Evolutionary conservation across 2,329 filamentous ascomycete species (phyloP), one percentile per base, ranked within the genome.

Genomic region (Trichophyton benhamiae): DNA sequence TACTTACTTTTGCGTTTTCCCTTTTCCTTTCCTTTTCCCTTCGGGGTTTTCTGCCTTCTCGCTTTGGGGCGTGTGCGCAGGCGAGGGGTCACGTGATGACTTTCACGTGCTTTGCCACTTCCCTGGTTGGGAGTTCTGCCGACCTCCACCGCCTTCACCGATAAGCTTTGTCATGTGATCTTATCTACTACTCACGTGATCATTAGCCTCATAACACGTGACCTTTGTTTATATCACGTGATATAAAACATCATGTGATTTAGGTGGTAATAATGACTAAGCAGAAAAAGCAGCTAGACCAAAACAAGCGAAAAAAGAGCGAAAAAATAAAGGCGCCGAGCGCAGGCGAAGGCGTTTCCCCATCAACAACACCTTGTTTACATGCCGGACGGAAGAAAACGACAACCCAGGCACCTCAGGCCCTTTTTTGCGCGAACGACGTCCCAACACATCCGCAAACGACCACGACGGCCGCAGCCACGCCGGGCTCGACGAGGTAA

Each of bases 331-430:
- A 44, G n/a, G n/a, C n/a, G n/a, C n/a, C n/a, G n/a, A n/a, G n/a
- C 41, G 15, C 41, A 17, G 41, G n/a, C 13, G 41, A 60, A 1
- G 60, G 61, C 63, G 65, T 65, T 65, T 66, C 64, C 65, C 65
- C 63, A 64, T 65, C 62, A 65, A 65, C 65, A 64, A 66, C 62
- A 30, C 62, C 60, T 64, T 66, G 63, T 61, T 68, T 65, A 63
- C 61, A 49, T 49, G 33, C 46, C 3, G 25, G 9, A n/a, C 7
- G 15, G 20, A 44, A 38, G 20, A 25, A 49, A 20, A 46, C 53
- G 59, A 63, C 30, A 60, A 63, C 58, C 58, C 61, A 60, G 17
- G 17, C 11, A 6, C 8, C n/a, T 3, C 44, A 48, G 22, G 46
- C 20, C 20, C 46, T 27, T 25, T 48, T 48, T 48, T 49, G 46